Evolutionary conservation across 148 eudicot species (phyloP).

Genomic region (Chenopodium berlandieri): DNA sequence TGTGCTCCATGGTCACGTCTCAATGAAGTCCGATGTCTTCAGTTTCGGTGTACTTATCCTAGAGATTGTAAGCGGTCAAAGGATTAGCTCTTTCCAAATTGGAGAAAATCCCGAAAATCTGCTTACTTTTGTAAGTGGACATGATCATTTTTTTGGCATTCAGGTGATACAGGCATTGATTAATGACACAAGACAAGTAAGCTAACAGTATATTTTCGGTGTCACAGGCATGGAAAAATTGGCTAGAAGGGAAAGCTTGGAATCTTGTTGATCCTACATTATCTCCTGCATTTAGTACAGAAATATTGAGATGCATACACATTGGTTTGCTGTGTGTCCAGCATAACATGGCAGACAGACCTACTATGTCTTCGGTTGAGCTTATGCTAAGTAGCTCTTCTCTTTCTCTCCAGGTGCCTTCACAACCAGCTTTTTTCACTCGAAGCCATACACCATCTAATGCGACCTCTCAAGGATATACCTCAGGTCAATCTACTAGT

Average conservation of each 20-base stretch:
- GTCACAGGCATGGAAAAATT: constrained; percentile 21
- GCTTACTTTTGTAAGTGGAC: constrained; percentile 8
- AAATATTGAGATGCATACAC: constrained; percentile 44
- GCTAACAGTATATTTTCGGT: background rate
- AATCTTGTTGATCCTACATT: constrained; percentile 12
- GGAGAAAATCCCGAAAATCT: constrained; percentile 18
- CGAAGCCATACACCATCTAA: background rate
- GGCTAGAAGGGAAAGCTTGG: constrained; percentile 10
- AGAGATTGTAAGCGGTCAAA: constrained; percentile 20
- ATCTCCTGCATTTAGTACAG: constrained; percentile 1
- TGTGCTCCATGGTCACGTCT: too few species aligned
- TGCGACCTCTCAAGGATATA: background rate
- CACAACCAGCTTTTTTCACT: constrained; percentile 9
- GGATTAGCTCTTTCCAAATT: constrained; percentile 10
- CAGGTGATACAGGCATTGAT: background rate
- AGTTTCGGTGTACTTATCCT: too few species aligned
- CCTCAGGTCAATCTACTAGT: background rate
- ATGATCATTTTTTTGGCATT: background rate
- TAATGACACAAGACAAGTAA: background rate
- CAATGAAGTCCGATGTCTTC: too few species aligned
- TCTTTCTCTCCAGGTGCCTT: constrained; percentile 19
- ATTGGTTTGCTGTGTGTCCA: constrained; percentile 46
- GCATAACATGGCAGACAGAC: constrained; percentile 28
- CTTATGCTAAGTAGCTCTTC: constrained; percentile 39
- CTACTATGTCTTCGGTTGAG: constrained; percentile 37